Evolutionary conservation across 163 green algal species (phyloP).

Genomic region (Botryococcus braunii): DNA sequence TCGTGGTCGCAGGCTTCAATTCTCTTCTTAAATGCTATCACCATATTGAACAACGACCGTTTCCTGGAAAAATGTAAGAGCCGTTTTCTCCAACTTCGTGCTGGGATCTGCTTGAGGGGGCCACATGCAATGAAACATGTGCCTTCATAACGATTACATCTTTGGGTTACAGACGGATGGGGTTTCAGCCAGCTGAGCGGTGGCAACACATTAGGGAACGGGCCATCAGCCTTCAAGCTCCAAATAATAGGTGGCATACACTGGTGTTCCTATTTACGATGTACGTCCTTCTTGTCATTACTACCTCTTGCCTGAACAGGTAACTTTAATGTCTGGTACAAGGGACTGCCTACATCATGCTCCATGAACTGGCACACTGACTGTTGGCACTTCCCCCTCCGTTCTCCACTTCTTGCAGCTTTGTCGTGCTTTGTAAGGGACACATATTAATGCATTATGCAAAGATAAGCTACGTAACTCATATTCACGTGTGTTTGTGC

Average conservation of each 20-base stretch:
- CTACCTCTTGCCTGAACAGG: too few relatives aligned
- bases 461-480: background rate
- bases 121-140: too few relatives aligned
- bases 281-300: constrained; percentile 14
- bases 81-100: too few relatives aligned
- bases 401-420: background rate
- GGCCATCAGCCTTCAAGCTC: constrained; percentile 32
- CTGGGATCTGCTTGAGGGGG: too few relatives aligned
- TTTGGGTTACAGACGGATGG: constrained; percentile 52
- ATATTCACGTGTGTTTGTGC: too few relatives aligned
- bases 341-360: too few relatives aligned
- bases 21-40: too few relatives aligned
- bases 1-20: too few relatives aligned
- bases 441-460: background rate
- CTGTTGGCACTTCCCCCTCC: background rate
- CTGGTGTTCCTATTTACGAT: constrained; percentile 48
- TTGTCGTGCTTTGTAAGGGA: background rate
- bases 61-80: too few relatives aligned
- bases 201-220: constrained; percentile 27
- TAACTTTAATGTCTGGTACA: too few relatives aligned
- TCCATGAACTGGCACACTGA: background rate
- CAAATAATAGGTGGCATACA: constrained; percentile 54
- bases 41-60: too few relatives aligned
- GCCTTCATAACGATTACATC: too few relatives aligned
- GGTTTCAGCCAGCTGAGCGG: constrained; percentile 61